phyloP scores from a whole-genome alignment of 176 grass and related monocot genomes.

The Aegilops longissima region DNA sequence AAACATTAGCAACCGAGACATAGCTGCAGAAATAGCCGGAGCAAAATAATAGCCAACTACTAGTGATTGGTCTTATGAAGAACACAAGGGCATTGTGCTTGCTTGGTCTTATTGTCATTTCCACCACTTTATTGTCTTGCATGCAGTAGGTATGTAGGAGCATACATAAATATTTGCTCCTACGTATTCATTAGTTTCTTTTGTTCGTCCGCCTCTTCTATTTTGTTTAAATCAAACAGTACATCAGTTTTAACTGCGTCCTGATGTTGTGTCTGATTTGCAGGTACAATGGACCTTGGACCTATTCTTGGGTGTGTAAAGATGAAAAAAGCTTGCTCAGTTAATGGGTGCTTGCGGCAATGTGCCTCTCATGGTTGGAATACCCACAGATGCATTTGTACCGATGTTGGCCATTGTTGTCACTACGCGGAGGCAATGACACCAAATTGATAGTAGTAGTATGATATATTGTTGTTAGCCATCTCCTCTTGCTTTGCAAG shows the following conservation, averaged over 20 bases:
- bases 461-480: background rate
- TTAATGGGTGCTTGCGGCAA: background rate
- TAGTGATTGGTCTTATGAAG: background rate
- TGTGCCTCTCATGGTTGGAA: background rate
- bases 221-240: background rate
- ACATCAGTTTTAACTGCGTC: too few species aligned
- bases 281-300: conserved; percentile 1
- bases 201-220: background rate
- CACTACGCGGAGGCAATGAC: background rate
- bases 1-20: background rate
- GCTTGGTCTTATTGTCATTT: background rate
- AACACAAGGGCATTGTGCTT: background rate
- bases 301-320: background rate
- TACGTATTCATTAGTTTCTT: background rate
- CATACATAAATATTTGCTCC: background rate
- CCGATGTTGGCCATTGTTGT: background rate
- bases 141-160: background rate
- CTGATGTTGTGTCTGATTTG: background rate
- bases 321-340: background rate
- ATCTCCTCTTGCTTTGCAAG: background rate
- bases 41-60: background rate
- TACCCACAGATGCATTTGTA: background rate
- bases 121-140: background rate
- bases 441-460: background rate
- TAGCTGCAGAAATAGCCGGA: background rate